A percentile compares a stretch with the other conserved stretches of the same genome.
Conservation (phyloP, 306 rosid genomes). For the Elaeagnus macrophylla region DNA sequence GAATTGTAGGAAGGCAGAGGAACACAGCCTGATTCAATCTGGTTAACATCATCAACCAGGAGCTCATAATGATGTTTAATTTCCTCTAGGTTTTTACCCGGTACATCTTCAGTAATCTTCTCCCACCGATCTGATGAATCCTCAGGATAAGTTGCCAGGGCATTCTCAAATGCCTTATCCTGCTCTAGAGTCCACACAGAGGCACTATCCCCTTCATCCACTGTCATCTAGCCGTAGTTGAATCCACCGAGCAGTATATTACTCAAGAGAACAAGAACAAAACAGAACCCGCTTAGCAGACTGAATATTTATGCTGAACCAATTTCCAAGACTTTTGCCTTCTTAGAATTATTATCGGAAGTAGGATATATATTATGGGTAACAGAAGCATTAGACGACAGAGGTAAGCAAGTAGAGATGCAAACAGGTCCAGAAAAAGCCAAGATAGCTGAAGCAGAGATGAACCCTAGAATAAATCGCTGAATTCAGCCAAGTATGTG, state of each 20-base stretch:
- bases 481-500: conserved; percentile 27
- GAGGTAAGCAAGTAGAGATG: no score
- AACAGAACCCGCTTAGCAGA: no score
- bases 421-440: no score
- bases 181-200: conserved; percentile 84
- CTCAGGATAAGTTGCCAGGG: conserved; percentile 66
- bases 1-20: conserved; percentile 74
- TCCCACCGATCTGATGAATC: conserved; percentile 80
- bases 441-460: conserved; percentile 21
- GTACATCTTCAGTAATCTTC: conserved; percentile 71
- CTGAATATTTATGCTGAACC: no score
- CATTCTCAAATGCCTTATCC: conserved; percentile 88
- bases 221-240: conserved; percentile 41
- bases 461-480: conserved; percentile 36
- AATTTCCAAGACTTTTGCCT: conserved; percentile 43
- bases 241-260: conserved; percentile 22
- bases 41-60: conserved; percentile 64
- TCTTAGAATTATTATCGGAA: no score
- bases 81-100: conserved; percentile 69
- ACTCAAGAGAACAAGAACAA: conserved; percentile 24
- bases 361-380: no score
- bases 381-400: no score
- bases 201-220: conserved; percentile 56
- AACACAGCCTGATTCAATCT: conserved; percentile 83
- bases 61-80: conserved; percentile 71